Evolutionary conservation across 2,329 filamentous ascomycete species (phyloP).

Genomic region (Claviceps sp.): DNA sequence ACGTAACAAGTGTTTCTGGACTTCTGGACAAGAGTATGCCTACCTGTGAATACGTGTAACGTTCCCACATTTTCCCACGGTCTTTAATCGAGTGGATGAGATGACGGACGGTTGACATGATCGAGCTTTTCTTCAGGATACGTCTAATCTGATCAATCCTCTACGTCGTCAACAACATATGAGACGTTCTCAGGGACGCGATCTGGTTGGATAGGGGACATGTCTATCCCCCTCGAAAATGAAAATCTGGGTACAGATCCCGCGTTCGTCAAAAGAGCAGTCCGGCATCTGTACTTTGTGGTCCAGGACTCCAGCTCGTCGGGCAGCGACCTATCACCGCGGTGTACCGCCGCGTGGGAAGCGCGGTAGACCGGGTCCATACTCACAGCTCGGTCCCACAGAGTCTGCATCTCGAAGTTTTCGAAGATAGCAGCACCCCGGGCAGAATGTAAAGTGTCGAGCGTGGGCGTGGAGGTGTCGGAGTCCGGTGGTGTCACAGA

Average conservation of each 20-base stretch:
- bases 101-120: slow-evolving; percentile 34
- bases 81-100: slow-evolving; percentile 31
- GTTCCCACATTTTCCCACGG: slow-evolving; percentile 25
- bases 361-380: too few relatives aligned
- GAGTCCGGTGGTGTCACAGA: too few relatives aligned
- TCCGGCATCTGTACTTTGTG: too few relatives aligned
- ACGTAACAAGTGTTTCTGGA: background rate
- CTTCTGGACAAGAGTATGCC: slow-evolving; percentile 4
- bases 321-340: too few relatives aligned
- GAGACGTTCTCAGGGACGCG: slow-evolving; percentile 36
- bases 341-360: too few relatives aligned
- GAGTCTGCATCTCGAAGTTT: too few relatives aligned
- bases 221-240: slow-evolving; percentile 33
- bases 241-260: slow-evolving; percentile 29
- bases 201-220: slow-evolving; percentile 39
- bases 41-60: slow-evolving; percentile 25
- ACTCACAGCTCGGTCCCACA: too few relatives aligned
- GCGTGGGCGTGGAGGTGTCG: background rate
- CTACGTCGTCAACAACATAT: slow-evolving; percentile 39
- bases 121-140: slow-evolving; percentile 32
- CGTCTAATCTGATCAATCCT: slow-evolving; percentile 37
- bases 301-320: too few relatives aligned
- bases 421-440: too few relatives aligned
- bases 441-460: too few relatives aligned
- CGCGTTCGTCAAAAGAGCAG: too few relatives aligned